These are phyloP conservation scores for Sporopachydermia quercuum DNA, from an alignment of 805 yeast genomes.

Conservation along the genomic window DNA sequence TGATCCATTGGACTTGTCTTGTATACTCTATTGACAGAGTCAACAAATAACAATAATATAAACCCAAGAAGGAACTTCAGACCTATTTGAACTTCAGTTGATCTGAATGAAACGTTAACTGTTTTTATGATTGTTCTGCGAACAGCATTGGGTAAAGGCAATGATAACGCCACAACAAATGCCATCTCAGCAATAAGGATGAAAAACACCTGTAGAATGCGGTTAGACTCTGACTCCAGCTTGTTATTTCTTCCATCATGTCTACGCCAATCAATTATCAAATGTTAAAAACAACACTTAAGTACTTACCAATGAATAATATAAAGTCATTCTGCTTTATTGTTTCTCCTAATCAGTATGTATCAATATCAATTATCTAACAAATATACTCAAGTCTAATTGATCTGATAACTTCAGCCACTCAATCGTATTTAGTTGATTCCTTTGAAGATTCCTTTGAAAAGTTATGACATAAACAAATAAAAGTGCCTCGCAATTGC, in stretches of 20 bases:
- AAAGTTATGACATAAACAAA: too few relatives aligned
- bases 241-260: constrained; percentile 2
- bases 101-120: constrained; percentile 53
- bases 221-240: neutral
- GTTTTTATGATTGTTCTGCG: constrained; percentile 54
- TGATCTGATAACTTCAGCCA: too few relatives aligned
- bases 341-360: too few relatives aligned
- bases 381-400: too few relatives aligned
- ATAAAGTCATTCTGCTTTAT: constrained; percentile 27
- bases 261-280: neutral
- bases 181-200: constrained; percentile 66
- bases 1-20: constrained; percentile 30
- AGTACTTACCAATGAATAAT: constrained; percentile 25
- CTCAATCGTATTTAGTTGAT: too few relatives aligned
- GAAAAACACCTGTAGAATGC: constrained; percentile 39
- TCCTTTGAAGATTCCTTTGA: too few relatives aligned
- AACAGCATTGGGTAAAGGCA: constrained; percentile 69
- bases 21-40: constrained; percentile 73
- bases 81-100: constrained; percentile 59
- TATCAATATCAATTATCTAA: too few relatives aligned
- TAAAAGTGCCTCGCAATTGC: too few relatives aligned
- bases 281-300: neutral
- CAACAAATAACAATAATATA: constrained; percentile 71
- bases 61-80: constrained; percentile 74
- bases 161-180: constrained; percentile 61